Percentiles rank a stretch among this genome's conserved stretches.
Conservation (phyloP, 805 yeast species). For the Lipomyces lipofer region DNA sequence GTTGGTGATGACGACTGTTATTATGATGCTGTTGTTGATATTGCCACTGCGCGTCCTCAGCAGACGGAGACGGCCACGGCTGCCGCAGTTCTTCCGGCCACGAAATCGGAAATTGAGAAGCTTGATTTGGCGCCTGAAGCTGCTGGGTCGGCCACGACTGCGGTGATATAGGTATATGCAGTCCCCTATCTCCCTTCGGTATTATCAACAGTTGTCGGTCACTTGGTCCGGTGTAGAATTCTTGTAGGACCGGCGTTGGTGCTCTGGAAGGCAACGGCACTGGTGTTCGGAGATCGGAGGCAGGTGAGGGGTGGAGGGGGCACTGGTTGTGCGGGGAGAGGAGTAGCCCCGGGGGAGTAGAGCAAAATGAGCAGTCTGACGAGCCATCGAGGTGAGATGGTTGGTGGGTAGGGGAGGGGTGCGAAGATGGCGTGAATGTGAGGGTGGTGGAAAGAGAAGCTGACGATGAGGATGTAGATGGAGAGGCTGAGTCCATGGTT, state of each 20-base stretch:
- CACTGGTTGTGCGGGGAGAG: no score
- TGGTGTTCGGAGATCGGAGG: conserved; percentile 11
- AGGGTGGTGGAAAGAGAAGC: no score
- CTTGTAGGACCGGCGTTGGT: conserved; percentile 9
- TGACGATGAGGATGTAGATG: no score
- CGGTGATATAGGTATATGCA: neutral
- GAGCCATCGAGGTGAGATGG: no score
- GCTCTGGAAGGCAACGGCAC: conserved; percentile 17
- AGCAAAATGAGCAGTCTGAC: no score
- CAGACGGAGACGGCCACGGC: conserved; percentile 15
- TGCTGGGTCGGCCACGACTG: neutral
- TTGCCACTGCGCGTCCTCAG: conserved; percentile 1
- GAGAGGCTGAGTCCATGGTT: no score
- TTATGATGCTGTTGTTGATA: neutral
- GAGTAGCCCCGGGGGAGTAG: no score
- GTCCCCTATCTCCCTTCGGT: neutral
- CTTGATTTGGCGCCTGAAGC: neutral
- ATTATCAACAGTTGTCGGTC: neutral
- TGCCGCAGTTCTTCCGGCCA: conserved; percentile 2
- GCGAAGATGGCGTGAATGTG: no score
- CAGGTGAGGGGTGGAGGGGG: no score
- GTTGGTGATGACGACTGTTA: neutral
- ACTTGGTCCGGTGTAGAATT: neutral
- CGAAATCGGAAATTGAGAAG: no score
- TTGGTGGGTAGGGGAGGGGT: no score